A percentile compares a stretch with the other conserved stretches of the same genome.
Conservation (phyloP, 2,329 filamentous ascomycete genomes). For the Alternaria sp. region DNA sequence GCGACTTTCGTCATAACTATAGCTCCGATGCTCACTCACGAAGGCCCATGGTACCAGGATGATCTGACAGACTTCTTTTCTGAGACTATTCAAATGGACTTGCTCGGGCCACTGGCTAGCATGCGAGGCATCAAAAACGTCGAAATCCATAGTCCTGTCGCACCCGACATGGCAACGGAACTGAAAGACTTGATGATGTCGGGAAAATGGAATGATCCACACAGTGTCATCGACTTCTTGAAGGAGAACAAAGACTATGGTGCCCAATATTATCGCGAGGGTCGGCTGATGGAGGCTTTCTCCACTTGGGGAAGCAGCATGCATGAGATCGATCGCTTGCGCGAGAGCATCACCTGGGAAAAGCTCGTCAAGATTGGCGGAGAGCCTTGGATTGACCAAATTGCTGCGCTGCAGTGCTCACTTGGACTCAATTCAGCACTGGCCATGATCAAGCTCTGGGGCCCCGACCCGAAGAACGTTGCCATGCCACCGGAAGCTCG, state of each 20-base stretch:
- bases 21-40: neutral
- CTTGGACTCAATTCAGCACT: neutral
- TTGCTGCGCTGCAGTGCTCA: neutral
- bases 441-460: rapidly evolving
- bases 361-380: neutral
- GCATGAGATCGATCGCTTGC: neutral
- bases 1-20: neutral
- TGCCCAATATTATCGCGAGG: neutral
- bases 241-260: rapidly evolving
- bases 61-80: neutral
- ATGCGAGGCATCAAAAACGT: neutral
- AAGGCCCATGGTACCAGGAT: neutral
- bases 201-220: neutral
- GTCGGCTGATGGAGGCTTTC: neutral
- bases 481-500: neutral
- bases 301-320: neutral
- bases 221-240: rapidly evolving
- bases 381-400: neutral
- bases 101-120: rapidly evolving
- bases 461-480: neutral
- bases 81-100: rapidly evolving
- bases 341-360: neutral
- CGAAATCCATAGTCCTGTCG: rapidly evolving
- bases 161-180: rapidly evolving
- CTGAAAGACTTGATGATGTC: neutral